phyloP scores from a whole-genome alignment of 73 alveolate species.

The Tetrahymena borealis region DNA sequence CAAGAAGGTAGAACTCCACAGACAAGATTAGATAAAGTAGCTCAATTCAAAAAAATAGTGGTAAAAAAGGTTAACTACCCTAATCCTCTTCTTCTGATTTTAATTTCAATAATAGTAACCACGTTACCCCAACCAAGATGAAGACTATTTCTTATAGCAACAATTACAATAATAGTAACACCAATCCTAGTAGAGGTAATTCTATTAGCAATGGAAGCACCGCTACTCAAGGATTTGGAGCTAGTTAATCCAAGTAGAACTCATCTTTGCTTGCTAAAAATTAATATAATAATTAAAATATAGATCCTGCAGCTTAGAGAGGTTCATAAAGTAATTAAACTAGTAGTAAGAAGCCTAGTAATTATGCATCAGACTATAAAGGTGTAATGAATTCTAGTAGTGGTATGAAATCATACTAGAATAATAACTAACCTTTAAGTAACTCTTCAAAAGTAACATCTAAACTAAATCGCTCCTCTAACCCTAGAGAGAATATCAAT shows the following conservation, averaged over 20 bases:
- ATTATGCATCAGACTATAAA: neutral
- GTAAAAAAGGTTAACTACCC: neutral
- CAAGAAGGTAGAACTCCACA: neutral
- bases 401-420: neutral
- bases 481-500: neutral
- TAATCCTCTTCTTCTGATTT: neutral
- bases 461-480: neutral
- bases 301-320: neutral
- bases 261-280: neutral
- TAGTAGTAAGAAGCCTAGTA: neutral
- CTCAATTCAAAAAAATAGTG: neutral
- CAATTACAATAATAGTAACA: neutral
- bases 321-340: neutral
- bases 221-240: neutral
- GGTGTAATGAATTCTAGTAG: neutral
- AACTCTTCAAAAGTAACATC: neutral
- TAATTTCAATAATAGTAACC: neutral
- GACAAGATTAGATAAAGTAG: neutral
- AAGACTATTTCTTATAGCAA: neutral
- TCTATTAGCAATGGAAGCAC: neutral
- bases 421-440: neutral
- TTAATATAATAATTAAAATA: neutral
- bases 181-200: neutral
- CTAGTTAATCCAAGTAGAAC: neutral
- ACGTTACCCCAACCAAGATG: neutral